Evolutionary conservation across 1,139 yeast species (phyloP).

Genomic region (Dujonia santamariae): DNA sequence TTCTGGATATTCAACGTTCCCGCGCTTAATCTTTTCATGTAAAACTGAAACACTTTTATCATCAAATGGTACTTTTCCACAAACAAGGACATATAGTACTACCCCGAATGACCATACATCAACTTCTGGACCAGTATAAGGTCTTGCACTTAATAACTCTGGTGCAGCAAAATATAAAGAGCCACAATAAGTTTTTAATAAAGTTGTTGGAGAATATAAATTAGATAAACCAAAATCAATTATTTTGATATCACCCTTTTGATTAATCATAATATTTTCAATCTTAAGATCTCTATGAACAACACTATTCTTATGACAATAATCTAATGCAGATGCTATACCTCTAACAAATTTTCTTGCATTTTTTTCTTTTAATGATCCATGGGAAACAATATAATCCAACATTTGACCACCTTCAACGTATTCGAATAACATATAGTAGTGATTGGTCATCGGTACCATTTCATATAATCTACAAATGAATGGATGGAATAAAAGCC

Average conservation of each 20-base stretch:
- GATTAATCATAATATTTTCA: slow-evolving; percentile 93
- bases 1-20: slow-evolving; percentile 87
- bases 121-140: slow-evolving; percentile 95
- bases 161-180: slow-evolving; percentile 98
- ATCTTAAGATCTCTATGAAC: slow-evolving; percentile 96
- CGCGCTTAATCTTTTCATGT: slow-evolving; percentile 92
- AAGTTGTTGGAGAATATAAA: slow-evolving; percentile 66
- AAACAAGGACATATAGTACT: slow-evolving; percentile 86
- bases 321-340: slow-evolving; percentile 91
- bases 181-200: slow-evolving; percentile 94
- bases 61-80: slow-evolving; percentile 98
- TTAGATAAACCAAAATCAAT: slow-evolving; percentile 96
- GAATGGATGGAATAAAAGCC: slow-evolving; percentile 85
- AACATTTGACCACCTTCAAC: slow-evolving; percentile 98
- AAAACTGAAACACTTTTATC: slow-evolving; percentile 90
- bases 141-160: slow-evolving; percentile 86
- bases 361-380: slow-evolving; percentile 87
- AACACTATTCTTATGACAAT: slow-evolving; percentile 88
- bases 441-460: slow-evolving; percentile 95
- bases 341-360: slow-evolving; percentile 96
- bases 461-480: slow-evolving; percentile 91
- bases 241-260: slow-evolving; percentile 89
- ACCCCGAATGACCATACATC: slow-evolving; percentile 99
- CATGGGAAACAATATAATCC: slow-evolving; percentile 96
- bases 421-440: slow-evolving; percentile 94